Base-by-base conservation (phyloP, 768 basidiomycete genomes). In the Lentinula sp. region DNA sequence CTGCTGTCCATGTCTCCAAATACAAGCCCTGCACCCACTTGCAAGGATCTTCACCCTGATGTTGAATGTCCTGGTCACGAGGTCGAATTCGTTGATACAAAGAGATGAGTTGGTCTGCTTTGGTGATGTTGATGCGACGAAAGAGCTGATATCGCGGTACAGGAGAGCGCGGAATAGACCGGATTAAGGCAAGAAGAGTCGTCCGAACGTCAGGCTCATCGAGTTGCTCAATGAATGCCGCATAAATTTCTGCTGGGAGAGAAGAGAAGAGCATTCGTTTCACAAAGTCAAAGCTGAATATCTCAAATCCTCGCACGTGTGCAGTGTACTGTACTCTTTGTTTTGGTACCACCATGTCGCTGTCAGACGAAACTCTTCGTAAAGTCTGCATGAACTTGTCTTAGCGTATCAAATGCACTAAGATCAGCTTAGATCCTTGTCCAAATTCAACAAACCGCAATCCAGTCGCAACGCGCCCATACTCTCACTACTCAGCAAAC, bases 371-470 rank as follows among this genome's bases (percentile, higher is more conserved):
- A 48, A 93, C 93, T 0, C 75, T 95, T 45, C 80, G 87, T 69
- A 93, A 88, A 81, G 93, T 91, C 59, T 43, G 62, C 60, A 42
- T 57, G 36, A 46, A 57, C 28, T 28, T 28, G 28, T 28, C 28
- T 28, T 64, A 18, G n/a, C 61, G 62, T 42, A 73, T 60, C 55
- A 59, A 55, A 63, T 52, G 48, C 52, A 43, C 55, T 56, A 13
- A 56, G 23, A 32, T n/a, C 18, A 45, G 35, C 64, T 43, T 74
- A 97, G 95, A 95, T 97, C 70, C 76, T 97, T 59, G 77, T 90
- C 46, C 95, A 96, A 78, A 95, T 97, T 61, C 95, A 97, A 75
- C 85, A 90, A 73, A 94, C 92, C 15, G 93, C 92, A 13, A 77
- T 95, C 20, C 85, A 89, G 69, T 93, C 95, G 4, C 91, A 94